Base-by-base conservation (phyloP, 2,329 filamentous ascomycete genomes). In the Magnaporthiopsis rhizophila region DNA sequence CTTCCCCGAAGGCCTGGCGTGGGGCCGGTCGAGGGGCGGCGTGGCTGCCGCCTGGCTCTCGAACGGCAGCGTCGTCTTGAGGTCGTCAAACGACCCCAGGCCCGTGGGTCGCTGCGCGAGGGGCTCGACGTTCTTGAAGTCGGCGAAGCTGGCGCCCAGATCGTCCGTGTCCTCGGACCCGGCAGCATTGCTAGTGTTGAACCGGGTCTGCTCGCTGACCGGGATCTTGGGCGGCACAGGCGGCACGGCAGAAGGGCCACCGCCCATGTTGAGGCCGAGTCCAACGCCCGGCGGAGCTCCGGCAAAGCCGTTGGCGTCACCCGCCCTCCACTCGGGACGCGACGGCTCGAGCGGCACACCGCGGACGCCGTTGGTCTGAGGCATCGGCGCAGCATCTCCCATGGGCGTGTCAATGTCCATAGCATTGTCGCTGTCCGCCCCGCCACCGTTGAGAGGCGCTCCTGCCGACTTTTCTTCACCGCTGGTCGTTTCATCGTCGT, bases 381-480 rank as follows among this genome's bases (percentile, higher is more conserved):
- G 66, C 30, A 67, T 53, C 67, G 75, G 70, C 65, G 68, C 50
- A 70, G 74, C 62, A 34, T 69, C 68, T 12, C 68, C 67, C 28
- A 72, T 72, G 26, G 84, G 83, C 5, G 82, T 79, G 69, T 89
- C 86, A 62, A 89, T 87, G 67, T 89, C 86, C 86, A 89, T 89
- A 18, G 85, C 84, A 65, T 81, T 83, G 3, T 84, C 82, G 67
- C 81, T 85, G 50, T 78, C 78, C 13, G 73, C 72, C 26, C 68
- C 67, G 56, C 71, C 66, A 75, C 75, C 73, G 56, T 75, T 67
- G 66, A n/a, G 62, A 61, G 62, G 64, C 66, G 9, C 67, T 63
- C 57, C 66, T 62, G 62, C 74, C 66, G 65, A 68, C 69, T 65
- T 69, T 64, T 76, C 78, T 58, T 80, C 79, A 7, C 79, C 78